Percentiles rank a stretch among this genome's conserved stretches.
phyloP scores from a whole-genome alignment of 495 filamentous ascomycete genomes.

The Cryomyces minteri region DNA sequence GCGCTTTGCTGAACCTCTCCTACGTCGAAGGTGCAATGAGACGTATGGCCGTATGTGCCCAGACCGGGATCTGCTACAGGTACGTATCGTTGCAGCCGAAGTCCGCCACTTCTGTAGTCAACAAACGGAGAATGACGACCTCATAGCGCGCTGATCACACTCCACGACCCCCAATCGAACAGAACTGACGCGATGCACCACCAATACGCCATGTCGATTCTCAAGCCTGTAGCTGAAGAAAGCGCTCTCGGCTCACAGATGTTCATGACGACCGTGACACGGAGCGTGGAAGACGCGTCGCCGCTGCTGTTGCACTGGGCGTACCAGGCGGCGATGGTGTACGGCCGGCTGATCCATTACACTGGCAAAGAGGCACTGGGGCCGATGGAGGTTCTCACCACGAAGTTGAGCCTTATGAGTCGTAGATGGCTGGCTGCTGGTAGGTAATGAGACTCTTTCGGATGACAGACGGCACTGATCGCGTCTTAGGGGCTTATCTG shows the following conservation, averaged over 20 bases:
- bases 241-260: too few species aligned
- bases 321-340: constrained; percentile 5
- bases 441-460: not conserved
- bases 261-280: too few species aligned
- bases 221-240: too few species aligned
- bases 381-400: not conserved
- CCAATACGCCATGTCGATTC: not conserved
- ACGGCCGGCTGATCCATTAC: not conserved
- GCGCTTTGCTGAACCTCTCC: constrained; percentile 6
- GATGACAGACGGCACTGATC: not conserved
- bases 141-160: constrained; percentile 12
- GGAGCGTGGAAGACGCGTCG: too few species aligned
- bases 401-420: too few species aligned
- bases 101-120: not conserved
- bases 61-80: constrained; percentile 5
- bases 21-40: too few species aligned
- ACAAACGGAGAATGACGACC: not conserved
- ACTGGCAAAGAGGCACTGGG: not conserved
- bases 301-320: constrained; percentile 2
- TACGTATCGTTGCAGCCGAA: not conserved
- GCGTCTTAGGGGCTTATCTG: constrained; percentile 11
- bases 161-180: constrained; percentile 10
- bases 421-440: constrained; percentile 7
- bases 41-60: constrained; percentile 1
- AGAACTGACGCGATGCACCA: not conserved